Base-by-base conservation (phyloP, 1,284 basidiomycete genomes). In the Kalmanozyma brasiliensis region DNA sequence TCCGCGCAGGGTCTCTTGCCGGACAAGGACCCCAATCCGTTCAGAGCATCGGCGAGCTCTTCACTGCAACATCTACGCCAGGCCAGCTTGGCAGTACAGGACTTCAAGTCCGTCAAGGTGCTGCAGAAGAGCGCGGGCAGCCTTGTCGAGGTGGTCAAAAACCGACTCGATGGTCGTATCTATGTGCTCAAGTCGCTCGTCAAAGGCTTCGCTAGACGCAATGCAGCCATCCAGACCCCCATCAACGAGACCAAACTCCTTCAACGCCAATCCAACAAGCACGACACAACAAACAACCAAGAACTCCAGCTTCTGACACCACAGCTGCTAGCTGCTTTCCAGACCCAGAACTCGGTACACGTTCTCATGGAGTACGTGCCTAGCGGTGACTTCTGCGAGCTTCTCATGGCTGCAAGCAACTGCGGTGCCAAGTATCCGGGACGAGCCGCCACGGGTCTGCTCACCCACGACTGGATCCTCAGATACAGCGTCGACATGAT, bases 281-380 rank as follows among this genome's bases (percentile, higher is more conserved):
- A 19, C 34, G 2, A 13, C n/a, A 19, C 45, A 9, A 9, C 29
- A 10, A 8, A 52, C 35, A 40, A 32, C 10, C 49, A 46, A 17
- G 17, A 29, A 8, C 45, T 46, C 8, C 44, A 48, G 17, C 47
- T 53, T 8, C 56, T 62, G 14, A 75, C 77, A 14, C 80, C 80
- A 13, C 45, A 70, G 47, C 63, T 80, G 19, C 60, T 73, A 8
- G 79, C 80, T 8, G 66, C 79, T 2, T 82, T 80, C 40, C 78
- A 79, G 41, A 76, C 75, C 3, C 64, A 62, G 11, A 69, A 67
- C 36, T 74, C 71, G n/a, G 66, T 81, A 20, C 78, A 80, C 35
- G 52, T 82, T 17, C 65, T 80, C n/a, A 76, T 82, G 73, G 76
- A 82, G 48, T 80, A 81, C 49, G 67, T 78, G 9, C 72, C 80